Evolutionary conservation across 129 eudicot genomes (phyloP), one percentile per base, ranked within the genome.

Genomic region (Solidago caesia): DNA sequence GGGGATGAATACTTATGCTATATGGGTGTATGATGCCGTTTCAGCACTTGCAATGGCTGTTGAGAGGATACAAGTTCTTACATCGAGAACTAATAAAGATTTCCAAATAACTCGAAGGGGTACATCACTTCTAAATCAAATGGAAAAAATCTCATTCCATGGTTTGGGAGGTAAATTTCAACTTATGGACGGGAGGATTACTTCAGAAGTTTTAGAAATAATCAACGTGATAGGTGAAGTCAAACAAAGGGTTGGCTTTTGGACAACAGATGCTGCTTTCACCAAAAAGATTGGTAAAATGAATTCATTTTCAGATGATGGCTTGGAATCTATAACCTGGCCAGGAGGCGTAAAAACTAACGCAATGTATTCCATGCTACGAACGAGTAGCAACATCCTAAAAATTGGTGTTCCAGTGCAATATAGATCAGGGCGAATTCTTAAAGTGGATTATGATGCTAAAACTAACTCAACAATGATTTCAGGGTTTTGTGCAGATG

Each of bases 21-120:
- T 87, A 8, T 79, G 81, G 84, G 91, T 85, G 63, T 87, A 87
- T 82, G 89, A 90, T 85, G 78, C 85, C 13, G 57, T 76, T 61
- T 76, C 60, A 44, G 86, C 84, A 7, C 67, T 90, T 8, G 91
- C 96, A 55, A 66, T 65, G 71, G 87, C 91, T 21, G 44, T 78
- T 14, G 91, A 82, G 70, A 76, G 11, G 63, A 43, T 14, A n/a
- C 14, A 25, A 3, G 65, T 64, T 33, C 62, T 62, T 25, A 52
- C 65, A 9, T 10, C 12, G 21, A 75, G 67, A 33, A 13, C 8
- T 7, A 65, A 74, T 9, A 13, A 39, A 7, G 5, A 3, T 46
- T 46, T 46, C 49, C 49, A 46, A 46, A 2, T 46, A 5, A 2
- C 39, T 77, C 75, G 27, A 0, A 70, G 69, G 61, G 86, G 85